phyloP scores from a whole-genome alignment of 2,329 filamentous ascomycete genomes.

The Fusarium cyanostomum region DNA sequence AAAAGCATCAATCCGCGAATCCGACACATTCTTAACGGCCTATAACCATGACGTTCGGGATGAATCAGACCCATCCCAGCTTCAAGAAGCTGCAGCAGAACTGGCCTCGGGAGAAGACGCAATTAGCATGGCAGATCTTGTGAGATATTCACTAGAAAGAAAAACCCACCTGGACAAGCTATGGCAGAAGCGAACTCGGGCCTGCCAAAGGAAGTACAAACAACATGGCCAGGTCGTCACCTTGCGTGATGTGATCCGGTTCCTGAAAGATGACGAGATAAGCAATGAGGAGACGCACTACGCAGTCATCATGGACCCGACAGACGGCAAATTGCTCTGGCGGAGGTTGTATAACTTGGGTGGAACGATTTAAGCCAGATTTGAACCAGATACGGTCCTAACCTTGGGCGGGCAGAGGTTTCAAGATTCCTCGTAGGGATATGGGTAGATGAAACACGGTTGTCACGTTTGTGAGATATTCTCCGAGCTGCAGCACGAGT shows the following conservation, averaged over 20 bases:
- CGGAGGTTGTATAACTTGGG: conserved; percentile 13
- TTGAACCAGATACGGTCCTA: too few relatives aligned
- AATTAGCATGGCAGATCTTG: conserved; percentile 38
- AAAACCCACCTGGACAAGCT: conserved; percentile 34
- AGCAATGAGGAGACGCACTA: conserved; percentile 47
- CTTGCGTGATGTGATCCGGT: conserved; percentile 34
- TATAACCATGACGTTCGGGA: conserved; percentile 44
- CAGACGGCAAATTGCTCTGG: conserved; percentile 51
- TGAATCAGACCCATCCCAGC: conserved; percentile 29
- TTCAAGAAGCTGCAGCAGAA: conserved; percentile 14
- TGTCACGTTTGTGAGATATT: too few relatives aligned
- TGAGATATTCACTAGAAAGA: conserved; percentile 36
- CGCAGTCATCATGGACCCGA: conserved; percentile 56
- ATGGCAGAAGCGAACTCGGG: conserved; percentile 20
- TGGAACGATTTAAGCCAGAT: too few relatives aligned
- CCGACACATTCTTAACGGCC: conserved; percentile 38
- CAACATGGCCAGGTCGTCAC: conserved; percentile 10
- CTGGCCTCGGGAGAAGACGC: conserved; percentile 4
- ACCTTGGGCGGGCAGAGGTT: too few relatives aligned
- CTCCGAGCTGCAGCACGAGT: too few relatives aligned
- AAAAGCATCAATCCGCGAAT: conserved; percentile 29
- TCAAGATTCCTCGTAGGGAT: too few relatives aligned
- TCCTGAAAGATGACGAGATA: conserved; percentile 41
- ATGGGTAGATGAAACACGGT: too few relatives aligned
- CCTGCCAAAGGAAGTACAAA: not conserved